A percentile compares a stretch with the other conserved stretches of the same genome.
phyloP scores from a whole-genome alignment of 805 yeast species.

The Torulaspora maleeae region DNA sequence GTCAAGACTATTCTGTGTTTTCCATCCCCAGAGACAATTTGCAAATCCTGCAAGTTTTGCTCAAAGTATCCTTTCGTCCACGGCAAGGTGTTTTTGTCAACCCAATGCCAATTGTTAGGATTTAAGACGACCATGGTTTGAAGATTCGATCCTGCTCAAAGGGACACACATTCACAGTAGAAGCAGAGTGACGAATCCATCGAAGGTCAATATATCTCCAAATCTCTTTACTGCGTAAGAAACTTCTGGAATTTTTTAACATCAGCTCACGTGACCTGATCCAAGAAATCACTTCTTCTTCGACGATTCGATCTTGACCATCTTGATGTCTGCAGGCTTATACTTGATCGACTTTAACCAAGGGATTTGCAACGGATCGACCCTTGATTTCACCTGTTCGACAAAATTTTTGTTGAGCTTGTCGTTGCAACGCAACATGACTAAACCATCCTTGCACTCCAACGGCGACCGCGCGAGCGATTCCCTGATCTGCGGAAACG shows the following conservation, averaged over 20 bases:
- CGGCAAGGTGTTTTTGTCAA: slow-evolving; percentile 60
- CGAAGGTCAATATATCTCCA: background rate
- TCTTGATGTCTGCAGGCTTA: slow-evolving; percentile 17
- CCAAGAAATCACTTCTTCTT: background rate
- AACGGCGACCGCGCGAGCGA: slow-evolving; percentile 3
- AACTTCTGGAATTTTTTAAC: slow-evolving; percentile 4
- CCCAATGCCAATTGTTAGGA: slow-evolving; percentile 79
- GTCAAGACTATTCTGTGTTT: slow-evolving; percentile 34
- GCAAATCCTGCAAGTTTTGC: slow-evolving; percentile 33
- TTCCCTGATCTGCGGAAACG: slow-evolving; percentile 14
- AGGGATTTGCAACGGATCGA: slow-evolving; percentile 18
- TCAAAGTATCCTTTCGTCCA: slow-evolving; percentile 55
- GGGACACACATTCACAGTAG: too few species aligned
- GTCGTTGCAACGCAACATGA: slow-evolving; percentile 23
- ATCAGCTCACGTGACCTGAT: slow-evolving; percentile 1
- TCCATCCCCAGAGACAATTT: slow-evolving; percentile 19
- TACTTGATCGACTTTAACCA: slow-evolving; percentile 27
- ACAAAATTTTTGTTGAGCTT: slow-evolving; percentile 21
- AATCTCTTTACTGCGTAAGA: background rate
- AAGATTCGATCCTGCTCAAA: background rate
- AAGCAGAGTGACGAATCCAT: background rate
- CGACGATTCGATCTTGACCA: slow-evolving; percentile 25
- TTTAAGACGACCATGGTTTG: slow-evolving; percentile 59
- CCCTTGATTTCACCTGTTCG: slow-evolving; percentile 18
- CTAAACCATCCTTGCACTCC: slow-evolving; percentile 21